Evolutionary conservation across 768 basidiomycete species (phyloP).

Genomic region (Amanita phalloides): DNA sequence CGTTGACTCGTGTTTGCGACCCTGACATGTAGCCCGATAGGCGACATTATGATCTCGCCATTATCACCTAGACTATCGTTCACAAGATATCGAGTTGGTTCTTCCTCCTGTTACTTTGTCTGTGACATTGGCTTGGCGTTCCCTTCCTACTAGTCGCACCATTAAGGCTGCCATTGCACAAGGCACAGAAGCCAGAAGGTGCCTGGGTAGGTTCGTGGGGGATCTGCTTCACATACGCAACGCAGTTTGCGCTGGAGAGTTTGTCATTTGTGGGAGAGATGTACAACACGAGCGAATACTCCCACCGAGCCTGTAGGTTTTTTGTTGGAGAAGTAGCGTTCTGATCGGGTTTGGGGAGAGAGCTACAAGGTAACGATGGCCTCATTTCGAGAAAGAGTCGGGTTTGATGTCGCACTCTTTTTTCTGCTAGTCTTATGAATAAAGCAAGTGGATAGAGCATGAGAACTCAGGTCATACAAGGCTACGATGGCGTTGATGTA

Average conservation of each 20-base stretch:
- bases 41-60: constrained; percentile 91
- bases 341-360: constrained; percentile 97
- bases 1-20: background rate
- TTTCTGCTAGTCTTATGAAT: constrained; percentile 65
- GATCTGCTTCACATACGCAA: constrained; percentile 97
- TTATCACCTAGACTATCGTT: constrained; percentile 76
- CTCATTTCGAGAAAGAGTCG: background rate
- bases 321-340: constrained; percentile 71
- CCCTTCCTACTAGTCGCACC: constrained; percentile 34
- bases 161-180: constrained; percentile 72
- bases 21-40: constrained; percentile 22
- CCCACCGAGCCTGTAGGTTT: constrained; percentile 75
- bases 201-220: constrained; percentile 97
- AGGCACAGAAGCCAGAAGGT: constrained; percentile 70
- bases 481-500: constrained; percentile 89
- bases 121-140: constrained; percentile 1
- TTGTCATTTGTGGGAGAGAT: constrained; percentile 85
- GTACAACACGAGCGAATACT: constrained; percentile 59
- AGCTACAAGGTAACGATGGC: constrained; percentile 65
- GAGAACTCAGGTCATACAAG: constrained; percentile 87
- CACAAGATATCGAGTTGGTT: constrained; percentile 65
- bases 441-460: constrained; percentile 72
- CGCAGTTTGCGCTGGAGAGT: constrained; percentile 91
- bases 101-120: background rate
- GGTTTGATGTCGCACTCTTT: no score